Evolutionary conservation across 2,329 filamentous ascomycete species (phyloP), one percentile per base, ranked within the genome.

Genomic region (Aspergillus udagawae): DNA sequence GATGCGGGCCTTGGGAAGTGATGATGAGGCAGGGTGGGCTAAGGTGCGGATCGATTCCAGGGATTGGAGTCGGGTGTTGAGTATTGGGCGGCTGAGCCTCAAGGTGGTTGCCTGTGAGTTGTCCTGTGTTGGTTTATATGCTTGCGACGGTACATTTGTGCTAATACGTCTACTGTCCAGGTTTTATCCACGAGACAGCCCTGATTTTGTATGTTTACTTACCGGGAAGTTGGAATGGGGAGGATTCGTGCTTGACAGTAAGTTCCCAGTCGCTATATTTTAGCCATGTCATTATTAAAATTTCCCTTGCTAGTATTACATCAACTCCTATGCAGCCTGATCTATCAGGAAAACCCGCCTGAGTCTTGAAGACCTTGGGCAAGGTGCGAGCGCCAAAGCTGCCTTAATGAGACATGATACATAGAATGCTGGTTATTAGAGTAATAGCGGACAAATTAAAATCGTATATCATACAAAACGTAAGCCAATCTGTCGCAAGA

Each of bases 21-120:
- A 85, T 21, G 90, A 90, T 14, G 90, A 92, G 14, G 86, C 91
- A 60, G 86, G 86, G 49, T 97, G 93, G 91, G 91, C 92, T 1
- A 91, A 85, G 25, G 93, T 97, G 38, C 83, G 90, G 53, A 92
- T 97, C 25, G 94, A 97, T 75, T 94, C 92, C 35, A 89, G 86
- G 72, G 94, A 99, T 72, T 97, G 94, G 93, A 91, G 91, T 32
- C 86, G 85, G 64, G 93, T 97, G n/a, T 80, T 99, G 63, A 95
- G 91, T 72, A 92, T 97, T 12, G 93, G 93, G 1, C 82, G 92
- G 52, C 77, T 97, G 29, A 93, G 94, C 65, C 93, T 92, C 0
- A 83, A 91, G 64, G 93, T 97, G 52, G 94, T 97, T 78, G 94
- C 92, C 56, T 97, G 92, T 87, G 62, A 77, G 83, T 69, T 45